A percentile compares a stretch with the other conserved stretches of the same genome.
phyloP scores from a whole-genome alignment of 2,329 filamentous ascomycete species.

The Claviceps maximensis region DNA sequence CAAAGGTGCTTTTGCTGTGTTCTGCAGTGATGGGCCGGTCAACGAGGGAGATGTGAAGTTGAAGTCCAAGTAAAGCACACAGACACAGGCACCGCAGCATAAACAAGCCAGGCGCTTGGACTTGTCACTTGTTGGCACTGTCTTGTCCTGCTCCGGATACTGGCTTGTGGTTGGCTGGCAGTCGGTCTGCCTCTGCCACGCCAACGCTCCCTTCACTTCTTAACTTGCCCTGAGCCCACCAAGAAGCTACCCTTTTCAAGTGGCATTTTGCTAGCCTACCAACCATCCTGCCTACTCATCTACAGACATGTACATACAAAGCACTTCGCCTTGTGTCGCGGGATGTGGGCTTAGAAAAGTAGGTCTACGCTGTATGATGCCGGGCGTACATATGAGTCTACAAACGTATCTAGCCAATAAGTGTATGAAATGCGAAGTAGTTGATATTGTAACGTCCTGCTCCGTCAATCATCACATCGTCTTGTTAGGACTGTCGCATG shows the following conservation, averaged over 20 bases:
- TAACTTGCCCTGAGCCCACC: background rate
- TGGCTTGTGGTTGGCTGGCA: slow-evolving; percentile 3
- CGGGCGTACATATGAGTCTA: too few species aligned
- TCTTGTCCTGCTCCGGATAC: background rate
- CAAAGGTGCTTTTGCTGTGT: background rate
- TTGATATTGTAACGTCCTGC: background rate
- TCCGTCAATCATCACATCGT: background rate
- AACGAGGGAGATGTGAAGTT: background rate
- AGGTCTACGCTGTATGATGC: background rate
- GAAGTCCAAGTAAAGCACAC: background rate
- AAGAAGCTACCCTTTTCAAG: background rate
- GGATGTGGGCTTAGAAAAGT: background rate
- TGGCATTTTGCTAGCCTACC: background rate
- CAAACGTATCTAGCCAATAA: background rate
- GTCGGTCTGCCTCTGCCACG: background rate
- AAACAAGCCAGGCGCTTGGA: background rate
- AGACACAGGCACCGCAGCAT: background rate
- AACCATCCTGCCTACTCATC: too few species aligned
- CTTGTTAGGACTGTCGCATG: background rate
- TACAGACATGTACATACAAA: background rate
- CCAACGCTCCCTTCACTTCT: background rate
- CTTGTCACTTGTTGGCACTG: background rate
- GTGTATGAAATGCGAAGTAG: background rate
- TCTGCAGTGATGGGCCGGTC: background rate
- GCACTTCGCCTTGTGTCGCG: background rate